Base-by-base conservation (phyloP, 768 basidiomycete species). In the Rhodocollybia butyracea region DNA sequence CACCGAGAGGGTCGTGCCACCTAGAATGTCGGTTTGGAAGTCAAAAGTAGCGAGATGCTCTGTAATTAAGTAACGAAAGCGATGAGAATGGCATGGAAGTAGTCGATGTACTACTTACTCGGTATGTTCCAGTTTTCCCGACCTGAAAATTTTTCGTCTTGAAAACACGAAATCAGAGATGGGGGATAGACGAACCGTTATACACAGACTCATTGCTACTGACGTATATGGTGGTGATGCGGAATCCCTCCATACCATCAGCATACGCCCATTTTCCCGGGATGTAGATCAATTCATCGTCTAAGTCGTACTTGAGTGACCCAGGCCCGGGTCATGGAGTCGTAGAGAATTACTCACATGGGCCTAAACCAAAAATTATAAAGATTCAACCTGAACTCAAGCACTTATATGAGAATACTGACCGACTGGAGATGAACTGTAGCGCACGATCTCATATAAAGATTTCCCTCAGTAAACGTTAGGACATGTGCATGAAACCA, bases 161-260 rank as follows among this genome's bases (percentile, higher is more conserved):
- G 17, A 40, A 13, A n/a, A 17, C 5, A 40, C n/a, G 5, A 40
- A 10, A 13, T 40, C 15, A 19, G 39, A 19, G 22, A 38, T 12
- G 34, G 17, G 34, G 17, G 7, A 17, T 8, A 45, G 45, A 5
- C 47, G 19, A 24, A 56, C 55, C 58, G 24, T 59, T 59, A 29
- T 21, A n/a, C 24, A 51, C 48, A n/a, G 59, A 60, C 2, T 24
- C 53, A 21, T 58, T 48, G 19, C 32, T 41, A 2, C 45, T 43
- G 26, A 60, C 59, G 32, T 57, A 60, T 13, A 60, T 60, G 29
- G 43, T 51, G 19, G 59, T 55, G 30, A 60, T 58, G 30, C 59
- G 52, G 26, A 55, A 30, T 7, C 53, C 59, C n/a, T 40, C 30
- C 12, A 36, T 29, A 10, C 57, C 57, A 29, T 45, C 53, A 13